A percentile compares a stretch with the other conserved stretches of the same genome.
phyloP scores from a whole-genome alignment of 805 yeast species.

The Kodamaea neixiangensis region DNA sequence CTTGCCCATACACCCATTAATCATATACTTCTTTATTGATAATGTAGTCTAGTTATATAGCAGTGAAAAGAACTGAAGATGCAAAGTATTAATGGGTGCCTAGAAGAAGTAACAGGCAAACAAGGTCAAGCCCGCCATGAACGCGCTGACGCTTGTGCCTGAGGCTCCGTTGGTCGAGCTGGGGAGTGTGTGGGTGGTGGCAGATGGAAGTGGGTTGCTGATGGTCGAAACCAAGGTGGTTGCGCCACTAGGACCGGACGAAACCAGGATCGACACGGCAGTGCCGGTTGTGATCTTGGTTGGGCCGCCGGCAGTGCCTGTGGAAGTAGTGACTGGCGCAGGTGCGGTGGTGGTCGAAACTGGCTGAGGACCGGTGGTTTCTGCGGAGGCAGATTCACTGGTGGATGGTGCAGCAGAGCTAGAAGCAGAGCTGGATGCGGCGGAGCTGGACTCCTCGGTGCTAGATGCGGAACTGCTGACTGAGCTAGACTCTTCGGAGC shows the following conservation, averaged over 20 bases:
- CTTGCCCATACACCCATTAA: neutral
- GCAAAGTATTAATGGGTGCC: neutral
- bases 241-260: slow-evolving; percentile 1
- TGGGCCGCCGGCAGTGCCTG: neutral
- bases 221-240: slow-evolving; percentile 5
- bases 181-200: neutral
- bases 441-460: slow-evolving; percentile 14
- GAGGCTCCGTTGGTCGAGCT: slow-evolving; percentile 1
- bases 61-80: slow-evolving; percentile 1
- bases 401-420: slow-evolving; percentile 1
- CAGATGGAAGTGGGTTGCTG: neutral
- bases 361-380: neutral
- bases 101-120: slow-evolving; percentile 8
- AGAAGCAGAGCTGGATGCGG: slow-evolving; percentile 8
- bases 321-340: neutral
- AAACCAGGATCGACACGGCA: neutral
- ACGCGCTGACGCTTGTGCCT: slow-evolving; percentile 5
- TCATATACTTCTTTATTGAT: neutral
- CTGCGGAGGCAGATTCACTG: neutral
- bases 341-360: neutral
- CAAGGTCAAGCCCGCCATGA: slow-evolving; percentile 13
- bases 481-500: slow-evolving; percentile 23
- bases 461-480: slow-evolving; percentile 6
- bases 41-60: neutral
- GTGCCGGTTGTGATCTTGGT: neutral